Conservation (phyloP, 495 filamentous ascomycete genomes). For the Cladorrhinum samala region DNA sequence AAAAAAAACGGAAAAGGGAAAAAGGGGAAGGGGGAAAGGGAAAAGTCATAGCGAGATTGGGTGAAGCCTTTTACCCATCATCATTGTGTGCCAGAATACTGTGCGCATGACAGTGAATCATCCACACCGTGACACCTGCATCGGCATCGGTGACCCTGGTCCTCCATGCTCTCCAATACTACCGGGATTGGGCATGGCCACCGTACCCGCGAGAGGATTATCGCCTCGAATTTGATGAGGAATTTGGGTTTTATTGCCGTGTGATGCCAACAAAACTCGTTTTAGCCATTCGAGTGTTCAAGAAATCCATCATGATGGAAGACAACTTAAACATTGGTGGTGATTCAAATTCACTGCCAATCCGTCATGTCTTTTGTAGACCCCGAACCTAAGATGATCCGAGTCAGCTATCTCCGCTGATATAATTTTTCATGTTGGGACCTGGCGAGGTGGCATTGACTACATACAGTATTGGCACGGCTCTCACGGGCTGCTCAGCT, state of each 20-base stretch:
- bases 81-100: conserved; percentile 34
- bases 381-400: too few species aligned
- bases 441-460: conserved; percentile 52
- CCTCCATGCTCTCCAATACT: conserved; percentile 57
- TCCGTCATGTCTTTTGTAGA: conserved; percentile 53
- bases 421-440: conserved; percentile 43
- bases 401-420: too few species aligned
- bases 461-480: conserved; percentile 38
- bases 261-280: conserved; percentile 30
- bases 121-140: too few species aligned
- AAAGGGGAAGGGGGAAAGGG: too few species aligned
- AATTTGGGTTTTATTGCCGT: conserved; percentile 40
- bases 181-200: too few species aligned
- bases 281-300: conserved; percentile 62
- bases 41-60: too few species aligned
- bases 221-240: conserved; percentile 50
- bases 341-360: too few species aligned
- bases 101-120: conserved; percentile 62
- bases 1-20: too few species aligned
- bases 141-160: conserved; percentile 45
- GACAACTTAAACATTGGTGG: too few species aligned
- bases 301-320: not conserved
- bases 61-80: too few species aligned
- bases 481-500: conserved; percentile 41
- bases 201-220: conserved; percentile 43